These are phyloP conservation scores for Corrigiola litoralis DNA, from an alignment of 179 eudicot species.

Conservation along the genomic window DNA sequence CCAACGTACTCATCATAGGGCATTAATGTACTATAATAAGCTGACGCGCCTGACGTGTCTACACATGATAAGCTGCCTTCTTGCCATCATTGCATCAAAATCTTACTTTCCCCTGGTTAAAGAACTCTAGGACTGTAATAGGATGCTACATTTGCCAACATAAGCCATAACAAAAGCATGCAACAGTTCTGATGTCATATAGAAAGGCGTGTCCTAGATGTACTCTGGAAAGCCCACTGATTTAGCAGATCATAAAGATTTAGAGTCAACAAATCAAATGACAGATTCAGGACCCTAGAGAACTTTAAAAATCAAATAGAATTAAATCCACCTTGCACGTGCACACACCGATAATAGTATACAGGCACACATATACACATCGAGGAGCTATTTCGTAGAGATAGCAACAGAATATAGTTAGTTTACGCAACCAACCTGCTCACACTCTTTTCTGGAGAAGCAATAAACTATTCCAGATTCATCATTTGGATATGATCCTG, in stretches of 20 bases:
- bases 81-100: background rate
- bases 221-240: too few relatives aligned
- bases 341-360: too few relatives aligned
- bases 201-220: too few relatives aligned
- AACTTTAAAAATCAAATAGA: background rate
- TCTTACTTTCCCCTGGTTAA: background rate
- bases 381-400: background rate
- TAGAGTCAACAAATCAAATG: too few relatives aligned
- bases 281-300: too few relatives aligned
- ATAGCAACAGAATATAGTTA: background rate
- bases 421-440: slow-evolving; percentile 56
- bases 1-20: too few relatives aligned
- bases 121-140: background rate
- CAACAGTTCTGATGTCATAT: too few relatives aligned
- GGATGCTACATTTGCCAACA: too few relatives aligned
- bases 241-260: background rate
- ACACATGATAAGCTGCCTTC: background rate
- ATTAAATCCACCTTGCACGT: background rate
- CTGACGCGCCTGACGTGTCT: too few relatives aligned
- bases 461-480: slow-evolving; percentile 99
- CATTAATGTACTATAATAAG: too few relatives aligned
- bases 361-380: background rate
- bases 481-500: slow-evolving; percentile 69
- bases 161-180: too few relatives aligned
- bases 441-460: slow-evolving; percentile 95